These are phyloP conservation scores for Aspergillus puulaauensis DNA, from an alignment of 2,329 filamentous ascomycete species.

Conservation along the genomic window DNA sequence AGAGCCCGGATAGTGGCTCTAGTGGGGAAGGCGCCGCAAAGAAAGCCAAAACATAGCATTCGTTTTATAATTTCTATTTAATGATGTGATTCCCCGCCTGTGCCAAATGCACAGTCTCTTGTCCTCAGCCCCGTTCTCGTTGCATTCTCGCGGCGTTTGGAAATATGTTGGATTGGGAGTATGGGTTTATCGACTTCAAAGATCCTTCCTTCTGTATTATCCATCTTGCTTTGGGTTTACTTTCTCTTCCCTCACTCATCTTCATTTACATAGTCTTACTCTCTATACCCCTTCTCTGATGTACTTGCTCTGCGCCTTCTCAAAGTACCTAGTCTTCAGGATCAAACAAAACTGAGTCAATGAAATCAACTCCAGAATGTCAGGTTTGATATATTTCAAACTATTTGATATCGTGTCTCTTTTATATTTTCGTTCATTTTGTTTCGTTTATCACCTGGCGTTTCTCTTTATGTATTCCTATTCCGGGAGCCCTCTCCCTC, in stretches of 20 bases:
- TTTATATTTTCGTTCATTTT: not conserved
- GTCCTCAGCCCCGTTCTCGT: slow-evolving; percentile 11
- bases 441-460: not conserved
- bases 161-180: slow-evolving; percentile 12
- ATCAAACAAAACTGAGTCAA: not conserved
- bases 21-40: slow-evolving; percentile 34
- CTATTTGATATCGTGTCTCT: not conserved
- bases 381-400: not conserved
- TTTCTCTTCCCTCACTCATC: slow-evolving; percentile 11
- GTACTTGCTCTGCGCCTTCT: slow-evolving; percentile 4
- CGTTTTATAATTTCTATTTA: not conserved
- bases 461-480: not conserved
- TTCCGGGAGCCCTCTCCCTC: not conserved
- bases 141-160: slow-evolving; percentile 22
- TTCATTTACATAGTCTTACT: slow-evolving; percentile 7
- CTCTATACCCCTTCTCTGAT: slow-evolving; percentile 15
- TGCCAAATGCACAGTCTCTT: slow-evolving; percentile 2
- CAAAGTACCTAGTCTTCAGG: not conserved
- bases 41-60: slow-evolving; percentile 38
- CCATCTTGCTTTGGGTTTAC: not conserved
- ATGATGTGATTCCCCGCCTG: slow-evolving; percentile 4
- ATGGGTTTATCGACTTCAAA: slow-evolving; percentile 8
- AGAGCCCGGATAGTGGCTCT: slow-evolving; percentile 41
- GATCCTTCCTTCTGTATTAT: not conserved
- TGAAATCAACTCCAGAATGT: slow-evolving; percentile 1